phyloP scores from a whole-genome alignment of 257 asterid genomes.

The Solanum etuberosum region DNA sequence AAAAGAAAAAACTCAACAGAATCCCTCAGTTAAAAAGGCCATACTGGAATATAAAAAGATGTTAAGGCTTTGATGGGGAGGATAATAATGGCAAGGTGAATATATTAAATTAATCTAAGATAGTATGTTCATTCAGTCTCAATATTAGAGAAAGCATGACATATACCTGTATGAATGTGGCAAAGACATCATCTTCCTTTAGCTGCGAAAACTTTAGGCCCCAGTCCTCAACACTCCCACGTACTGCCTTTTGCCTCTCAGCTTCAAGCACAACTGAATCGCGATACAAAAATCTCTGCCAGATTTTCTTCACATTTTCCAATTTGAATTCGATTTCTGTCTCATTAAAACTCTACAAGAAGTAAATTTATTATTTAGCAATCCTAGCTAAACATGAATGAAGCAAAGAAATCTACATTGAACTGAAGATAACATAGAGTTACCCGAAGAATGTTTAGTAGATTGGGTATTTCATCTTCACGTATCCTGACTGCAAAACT shows the following conservation, averaged over 20 bases:
- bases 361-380: conserved; percentile 1
- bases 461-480: conserved; percentile 79
- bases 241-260: conserved; percentile 55
- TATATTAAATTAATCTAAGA: background rate
- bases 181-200: conserved; percentile 59
- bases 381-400: background rate
- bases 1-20: background rate
- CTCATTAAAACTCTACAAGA: conserved; percentile 53
- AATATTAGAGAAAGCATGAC: background rate
- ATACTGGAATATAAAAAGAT: background rate
- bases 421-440: conserved; percentile 8
- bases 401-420: background rate
- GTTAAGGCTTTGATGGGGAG: background rate
- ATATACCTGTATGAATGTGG: conserved; percentile 77
- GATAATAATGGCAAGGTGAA: background rate
- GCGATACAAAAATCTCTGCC: conserved; percentile 89
- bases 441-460: conserved; percentile 76
- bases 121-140: background rate
- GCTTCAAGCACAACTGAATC: conserved; percentile 88
- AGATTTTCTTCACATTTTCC: conserved; percentile 66
- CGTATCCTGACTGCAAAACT: conserved; percentile 84
- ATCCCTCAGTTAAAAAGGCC: background rate
- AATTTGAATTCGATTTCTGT: conserved; percentile 68
- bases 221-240: conserved; percentile 58
- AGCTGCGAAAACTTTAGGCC: conserved; percentile 46